Evolutionary conservation across 2,329 filamentous ascomycete species (phyloP), one percentile per base, ranked within the genome.

Genomic region (Penicillium sclerotiorum): DNA sequence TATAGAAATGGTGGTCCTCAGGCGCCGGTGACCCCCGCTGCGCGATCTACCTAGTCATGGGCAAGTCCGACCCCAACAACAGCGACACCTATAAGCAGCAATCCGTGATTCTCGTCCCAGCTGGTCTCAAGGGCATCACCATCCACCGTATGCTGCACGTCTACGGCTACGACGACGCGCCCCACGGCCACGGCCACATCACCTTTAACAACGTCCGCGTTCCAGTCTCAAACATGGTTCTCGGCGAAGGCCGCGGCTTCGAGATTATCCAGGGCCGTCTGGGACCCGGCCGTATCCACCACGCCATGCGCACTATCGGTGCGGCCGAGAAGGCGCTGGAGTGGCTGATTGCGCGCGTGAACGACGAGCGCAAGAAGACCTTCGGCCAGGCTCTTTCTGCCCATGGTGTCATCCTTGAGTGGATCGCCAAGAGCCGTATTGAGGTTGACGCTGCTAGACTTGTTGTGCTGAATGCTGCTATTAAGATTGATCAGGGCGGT

Each of bases 201-300:
- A 83, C 79, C 28, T 97, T 99, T 76, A 80, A 86, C 51, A 88
- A 97, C 68, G 94, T 97, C 55, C 88, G 93, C 51, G 89, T 99
- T 0, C 93, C 93, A 7, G 84, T 80, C 25, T 77, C 78, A 63
- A 94, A 89, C 76, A 87, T 99, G 66, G 88, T 97, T 9, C 86
- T 99, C 3, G 93, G 94, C 53, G 90, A 94, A 71, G 94, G 94
- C 58, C 86, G 90, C 56, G 94, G 94, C 17, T 99, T 99, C 71
- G 94, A 99, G 74, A 96, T 99, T 68, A 96, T 99, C 67, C 94
- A 99, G 72, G 94, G 94, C 50, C 90, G 94, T 61, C 86, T 99
- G 20, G 94, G 94, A 1, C 94, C 94, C 1, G 94, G 94, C 27
- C 89, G 94, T 50, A 97, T 99, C 69, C 94, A 99, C 77, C 94